Evolutionary conservation across 1,284 basidiomycete genomes (phyloP), one percentile per base, ranked within the genome.

Genomic region (Phellopilus nigrolimitatus): DNA sequence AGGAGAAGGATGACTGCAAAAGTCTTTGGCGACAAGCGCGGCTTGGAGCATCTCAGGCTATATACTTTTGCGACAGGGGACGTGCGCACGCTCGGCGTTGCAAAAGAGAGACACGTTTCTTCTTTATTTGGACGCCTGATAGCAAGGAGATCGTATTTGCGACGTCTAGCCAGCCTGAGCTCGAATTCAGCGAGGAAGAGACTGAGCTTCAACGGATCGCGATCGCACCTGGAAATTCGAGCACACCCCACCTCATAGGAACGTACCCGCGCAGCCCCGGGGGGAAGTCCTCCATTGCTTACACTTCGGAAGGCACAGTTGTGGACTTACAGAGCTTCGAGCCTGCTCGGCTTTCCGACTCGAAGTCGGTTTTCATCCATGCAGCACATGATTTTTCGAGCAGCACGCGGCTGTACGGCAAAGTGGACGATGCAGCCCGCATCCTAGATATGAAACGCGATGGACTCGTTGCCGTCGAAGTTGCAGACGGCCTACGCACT

Each of bases 1-100:
- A 54, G 17, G 50, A 54, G 19, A 56, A 56, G 24, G 58, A 60
- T 36, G 58, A 60, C 37, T n/a, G 45, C 58, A 1, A 28, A 42
- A 5, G 55, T 58, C 3, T 60, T 56, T 36, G 49, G 52, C 6
- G 57, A 60, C 42, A 50, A 46, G 21, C 48, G 51, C 43, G 48
- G 12, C 1, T 42, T 43, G 41, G 56, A 44, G 4, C 41, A 39
- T 6, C 36, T 58, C 12, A 46, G 50, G 12, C 39, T 60, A 1
- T 55, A 49, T 17, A 51, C 45, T 12, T 48, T 58, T 27, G 37
- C 41, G 17, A 55, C 58, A 13, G 47, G 53, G 10, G 42, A 46
- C 13, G 44, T 53, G 2, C 37, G 53, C 22, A 53, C 50, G 12
- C 42, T 58, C 13, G 40, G 53, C 25, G 41, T 49, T 12, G 10